Conservation (phyloP, 164 flowering plant genomes). For the Magnolia changhungtana region DNA sequence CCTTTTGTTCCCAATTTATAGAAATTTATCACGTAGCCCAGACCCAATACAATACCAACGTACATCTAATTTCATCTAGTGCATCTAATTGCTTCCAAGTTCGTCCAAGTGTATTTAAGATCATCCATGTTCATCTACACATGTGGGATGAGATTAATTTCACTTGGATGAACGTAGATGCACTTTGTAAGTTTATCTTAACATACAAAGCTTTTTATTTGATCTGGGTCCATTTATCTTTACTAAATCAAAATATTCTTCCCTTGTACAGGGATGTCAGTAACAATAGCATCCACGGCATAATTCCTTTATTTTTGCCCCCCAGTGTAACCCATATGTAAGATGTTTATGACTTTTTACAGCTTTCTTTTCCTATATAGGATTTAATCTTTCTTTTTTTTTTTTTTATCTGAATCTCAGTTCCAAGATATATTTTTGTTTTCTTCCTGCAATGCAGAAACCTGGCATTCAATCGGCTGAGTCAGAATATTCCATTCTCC, state of each 20-base stretch:
- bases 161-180: too few relatives aligned
- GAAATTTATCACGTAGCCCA: too few relatives aligned
- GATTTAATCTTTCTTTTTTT: background rate
- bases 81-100: background rate
- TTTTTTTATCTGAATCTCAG: background rate
- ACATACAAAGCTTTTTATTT: too few relatives aligned
- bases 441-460: constrained; percentile 43
- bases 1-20: background rate
- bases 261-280: constrained; percentile 56
- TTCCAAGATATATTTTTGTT: background rate
- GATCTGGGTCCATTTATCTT: too few relatives aligned
- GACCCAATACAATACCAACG: too few relatives aligned
- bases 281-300: constrained; percentile 55
- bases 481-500: constrained; percentile 46
- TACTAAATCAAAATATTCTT: too few relatives aligned
- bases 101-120: background rate
- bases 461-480: constrained; percentile 61
- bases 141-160: too few relatives aligned
- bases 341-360: constrained; percentile 11
- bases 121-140: background rate
- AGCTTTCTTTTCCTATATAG: background rate
- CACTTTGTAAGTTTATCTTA: too few relatives aligned
- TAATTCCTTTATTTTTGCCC: constrained; percentile 60
- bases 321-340: constrained; percentile 69
- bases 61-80: background rate